Percentiles rank a stretch among this genome's conserved stretches.
These are phyloP conservation scores for Leccinum longicurvipes DNA, from an alignment of 768 basidiomycete genomes.

Conservation along the genomic window DNA sequence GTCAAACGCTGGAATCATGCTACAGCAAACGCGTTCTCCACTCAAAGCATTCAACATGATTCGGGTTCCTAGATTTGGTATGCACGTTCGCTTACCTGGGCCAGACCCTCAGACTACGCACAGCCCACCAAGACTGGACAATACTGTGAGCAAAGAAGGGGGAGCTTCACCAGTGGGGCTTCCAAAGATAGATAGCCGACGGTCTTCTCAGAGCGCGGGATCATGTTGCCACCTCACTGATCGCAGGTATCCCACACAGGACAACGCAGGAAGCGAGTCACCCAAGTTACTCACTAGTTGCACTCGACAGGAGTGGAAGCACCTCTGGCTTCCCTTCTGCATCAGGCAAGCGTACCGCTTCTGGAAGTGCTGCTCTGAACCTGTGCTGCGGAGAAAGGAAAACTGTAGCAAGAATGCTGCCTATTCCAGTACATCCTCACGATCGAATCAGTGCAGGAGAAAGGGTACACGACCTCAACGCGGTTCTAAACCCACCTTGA, in stretches of 20 bases:
- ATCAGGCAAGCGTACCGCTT: constrained; percentile 8
- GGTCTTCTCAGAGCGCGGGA: neutral
- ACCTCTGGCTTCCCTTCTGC: constrained; percentile 12
- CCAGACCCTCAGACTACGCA: constrained; percentile 64
- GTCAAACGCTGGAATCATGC: constrained; percentile 82
- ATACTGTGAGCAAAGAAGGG: constrained; percentile 2
- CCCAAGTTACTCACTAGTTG: neutral
- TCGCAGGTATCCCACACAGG: neutral
- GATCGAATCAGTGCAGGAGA: constrained; percentile 12
- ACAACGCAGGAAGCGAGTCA: constrained; percentile 7
- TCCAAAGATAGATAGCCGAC: neutral
- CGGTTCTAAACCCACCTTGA: constrained; percentile 17
- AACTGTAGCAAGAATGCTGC: constrained; percentile 15
- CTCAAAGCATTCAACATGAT: constrained; percentile 39
- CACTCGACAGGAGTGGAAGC: constrained; percentile 25
- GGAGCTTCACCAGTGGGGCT: neutral
- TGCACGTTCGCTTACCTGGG: constrained; percentile 51
- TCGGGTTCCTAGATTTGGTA: constrained; percentile 12
- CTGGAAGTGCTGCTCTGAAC: constrained; percentile 12
- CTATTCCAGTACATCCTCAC: constrained; percentile 13
- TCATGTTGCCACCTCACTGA: constrained; percentile 13
- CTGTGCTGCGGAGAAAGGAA: constrained; percentile 11
- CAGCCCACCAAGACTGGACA: constrained; percentile 65
- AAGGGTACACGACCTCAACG: constrained; percentile 2
- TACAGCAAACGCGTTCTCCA: constrained; percentile 74